Percentiles rank a stretch among this genome's conserved stretches.
phyloP scores from a whole-genome alignment of 768 basidiomycete genomes.

The Hemileccinum impolitum region DNA sequence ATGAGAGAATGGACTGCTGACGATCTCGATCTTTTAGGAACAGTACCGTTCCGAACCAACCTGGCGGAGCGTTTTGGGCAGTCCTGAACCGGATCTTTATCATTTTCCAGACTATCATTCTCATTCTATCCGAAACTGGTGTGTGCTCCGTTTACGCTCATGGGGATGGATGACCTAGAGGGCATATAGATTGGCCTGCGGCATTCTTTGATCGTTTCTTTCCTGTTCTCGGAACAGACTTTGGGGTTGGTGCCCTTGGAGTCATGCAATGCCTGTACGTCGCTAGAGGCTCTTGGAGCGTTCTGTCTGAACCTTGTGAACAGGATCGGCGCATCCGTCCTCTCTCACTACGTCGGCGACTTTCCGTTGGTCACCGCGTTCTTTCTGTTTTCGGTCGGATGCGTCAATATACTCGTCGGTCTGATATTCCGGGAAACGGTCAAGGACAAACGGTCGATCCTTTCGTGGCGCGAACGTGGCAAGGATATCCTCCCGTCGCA shows the following conservation, averaged over 20 bases:
- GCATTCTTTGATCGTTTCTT: constrained; percentile 84
- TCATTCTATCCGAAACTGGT: constrained; percentile 50
- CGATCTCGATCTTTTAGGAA: constrained; percentile 35
- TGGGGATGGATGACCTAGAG: neutral
- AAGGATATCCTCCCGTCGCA: constrained; percentile 55
- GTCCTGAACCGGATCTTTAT: constrained; percentile 84
- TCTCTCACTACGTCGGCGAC: constrained; percentile 74
- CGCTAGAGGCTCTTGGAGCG: too few species aligned
- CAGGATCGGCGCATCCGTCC: constrained; percentile 65
- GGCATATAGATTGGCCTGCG: constrained; percentile 58
- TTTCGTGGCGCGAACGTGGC: constrained; percentile 58
- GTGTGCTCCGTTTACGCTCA: constrained; percentile 12
- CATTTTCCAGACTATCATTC: constrained; percentile 72
- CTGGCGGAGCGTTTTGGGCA: constrained; percentile 91
- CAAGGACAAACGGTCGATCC: constrained; percentile 64
- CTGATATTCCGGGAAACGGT: constrained; percentile 72
- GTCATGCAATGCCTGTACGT: constrained; percentile 82
- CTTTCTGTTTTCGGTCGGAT: constrained; percentile 80
- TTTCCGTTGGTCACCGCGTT: constrained; percentile 87
- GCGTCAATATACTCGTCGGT: constrained; percentile 77
- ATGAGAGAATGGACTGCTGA: neutral
- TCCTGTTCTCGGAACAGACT: constrained; percentile 82
- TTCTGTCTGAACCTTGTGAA: neutral
- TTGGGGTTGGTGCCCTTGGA: constrained; percentile 86
- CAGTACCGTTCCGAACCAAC: constrained; percentile 90